Evolutionary conservation across 495 filamentous ascomycete genomes (phyloP).

Genomic region (Friedmanniomyces endolithicus): DNA sequence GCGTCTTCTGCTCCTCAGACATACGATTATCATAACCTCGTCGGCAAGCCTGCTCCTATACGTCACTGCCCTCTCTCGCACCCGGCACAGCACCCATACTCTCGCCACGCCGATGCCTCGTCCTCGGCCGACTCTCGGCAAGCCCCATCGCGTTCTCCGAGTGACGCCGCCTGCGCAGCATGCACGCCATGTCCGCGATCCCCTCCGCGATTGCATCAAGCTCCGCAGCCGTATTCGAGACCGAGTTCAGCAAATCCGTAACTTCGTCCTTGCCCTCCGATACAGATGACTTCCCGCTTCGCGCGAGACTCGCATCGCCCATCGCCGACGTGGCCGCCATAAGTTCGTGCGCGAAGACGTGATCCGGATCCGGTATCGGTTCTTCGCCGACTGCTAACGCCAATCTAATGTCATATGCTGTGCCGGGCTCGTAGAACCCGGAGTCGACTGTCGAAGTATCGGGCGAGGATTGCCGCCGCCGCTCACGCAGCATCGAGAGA

Average conservation of each 20-base stretch:
- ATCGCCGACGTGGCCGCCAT: background rate
- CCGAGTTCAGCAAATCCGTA: background rate
- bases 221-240: background rate
- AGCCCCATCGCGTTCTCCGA: constrained; percentile 17
- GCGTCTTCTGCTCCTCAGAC: background rate
- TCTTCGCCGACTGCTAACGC: background rate
- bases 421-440: constrained; percentile 11
- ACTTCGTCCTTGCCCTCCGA: constrained; percentile 5
- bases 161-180: constrained; percentile 9
- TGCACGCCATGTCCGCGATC: background rate
- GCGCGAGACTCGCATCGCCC: background rate
- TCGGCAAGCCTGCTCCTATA: background rate
- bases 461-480: background rate
- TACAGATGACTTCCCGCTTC: background rate
- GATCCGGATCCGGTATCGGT: background rate
- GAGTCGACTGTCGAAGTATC: constrained; percentile 4
- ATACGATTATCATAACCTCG: background rate
- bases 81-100: background rate
- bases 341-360: constrained; percentile 11
- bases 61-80: background rate
- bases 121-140: constrained; percentile 5
- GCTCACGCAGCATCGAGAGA: constrained; percentile 10
- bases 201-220: background rate
- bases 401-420: constrained; percentile 1
- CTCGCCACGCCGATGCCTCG: background rate